Evolutionary conservation across 2,329 filamentous ascomycete species (phyloP).

Genomic region (Exophiala sideris): DNA sequence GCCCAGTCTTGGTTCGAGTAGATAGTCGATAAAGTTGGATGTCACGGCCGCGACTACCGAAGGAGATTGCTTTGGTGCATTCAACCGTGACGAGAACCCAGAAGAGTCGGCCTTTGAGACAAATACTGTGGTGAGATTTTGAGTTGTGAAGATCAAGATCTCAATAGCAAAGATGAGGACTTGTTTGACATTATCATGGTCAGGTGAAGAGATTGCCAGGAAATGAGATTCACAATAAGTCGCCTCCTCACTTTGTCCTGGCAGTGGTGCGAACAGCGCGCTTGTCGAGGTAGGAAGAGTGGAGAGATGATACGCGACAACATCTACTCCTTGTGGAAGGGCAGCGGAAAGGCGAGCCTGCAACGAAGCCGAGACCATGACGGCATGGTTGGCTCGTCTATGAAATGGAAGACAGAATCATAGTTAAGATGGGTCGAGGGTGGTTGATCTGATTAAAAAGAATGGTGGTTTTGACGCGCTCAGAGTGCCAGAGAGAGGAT

Average conservation of each 20-base stretch:
- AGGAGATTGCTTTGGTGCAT: conserved; percentile 58
- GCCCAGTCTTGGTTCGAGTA: conserved; percentile 54
- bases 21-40: conserved; percentile 70
- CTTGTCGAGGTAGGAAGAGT: conserved; percentile 73
- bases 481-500: no score
- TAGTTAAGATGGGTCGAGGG: no score
- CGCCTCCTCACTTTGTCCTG: conserved; percentile 65
- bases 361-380: conserved; percentile 11
- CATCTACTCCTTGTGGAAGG: conserved; percentile 53
- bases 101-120: conserved; percentile 97
- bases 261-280: conserved; percentile 75
- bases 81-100: conserved; percentile 70
- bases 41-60: conserved; percentile 69
- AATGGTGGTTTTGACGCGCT: not conserved
- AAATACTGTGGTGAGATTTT: conserved; percentile 79
- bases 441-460: no score
- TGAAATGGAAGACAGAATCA: no score
- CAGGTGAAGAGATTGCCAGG: conserved; percentile 51
- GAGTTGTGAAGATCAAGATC: conserved; percentile 80
- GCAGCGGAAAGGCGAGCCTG: conserved; percentile 49
- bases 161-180: conserved; percentile 81
- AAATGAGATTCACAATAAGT: conserved; percentile 89
- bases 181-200: conserved; percentile 29
- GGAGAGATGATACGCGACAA: conserved; percentile 80
- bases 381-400: not conserved